Evolutionary conservation across 208 protist genomes (phyloP).

Genomic region (Leptomonas pyrrhocoris): DNA sequence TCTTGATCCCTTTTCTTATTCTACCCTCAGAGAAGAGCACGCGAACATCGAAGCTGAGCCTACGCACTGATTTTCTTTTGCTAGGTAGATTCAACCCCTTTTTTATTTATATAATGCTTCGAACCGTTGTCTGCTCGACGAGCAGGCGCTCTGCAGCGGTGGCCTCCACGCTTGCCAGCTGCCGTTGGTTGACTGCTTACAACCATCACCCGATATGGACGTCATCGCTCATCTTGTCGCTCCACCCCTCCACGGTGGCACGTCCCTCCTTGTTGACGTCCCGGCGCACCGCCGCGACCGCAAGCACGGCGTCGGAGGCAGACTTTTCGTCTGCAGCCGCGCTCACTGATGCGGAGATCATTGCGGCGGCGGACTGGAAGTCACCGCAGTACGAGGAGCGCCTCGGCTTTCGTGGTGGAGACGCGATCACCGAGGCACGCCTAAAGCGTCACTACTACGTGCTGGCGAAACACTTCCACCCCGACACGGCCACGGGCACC

Average conservation of each 20-base stretch:
- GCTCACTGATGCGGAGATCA: conserved; percentile 35
- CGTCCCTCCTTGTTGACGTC: neutral
- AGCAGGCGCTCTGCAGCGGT: neutral
- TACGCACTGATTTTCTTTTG: neutral
- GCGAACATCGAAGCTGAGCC: too few relatives aligned
- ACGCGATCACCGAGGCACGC: conserved; percentile 39
- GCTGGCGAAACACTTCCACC: conserved; percentile 81
- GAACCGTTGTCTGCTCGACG: neutral
- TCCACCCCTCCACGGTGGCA: too few relatives aligned
- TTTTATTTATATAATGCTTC: neutral
- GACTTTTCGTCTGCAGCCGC: neutral
- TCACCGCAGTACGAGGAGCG: conserved; percentile 54
- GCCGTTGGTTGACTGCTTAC: too few relatives aligned
- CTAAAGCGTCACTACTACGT: conserved; percentile 69
- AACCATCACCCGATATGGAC: too few relatives aligned
- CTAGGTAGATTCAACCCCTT: too few relatives aligned
- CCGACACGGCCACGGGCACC: conserved; percentile 40
- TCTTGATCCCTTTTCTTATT: too few relatives aligned
- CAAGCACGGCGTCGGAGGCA: neutral
- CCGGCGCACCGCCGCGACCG: conserved; percentile 3
- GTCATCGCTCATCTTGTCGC: too few relatives aligned
- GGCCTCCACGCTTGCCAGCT: neutral
- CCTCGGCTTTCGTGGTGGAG: conserved; percentile 59
- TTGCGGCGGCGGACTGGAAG: conserved; percentile 45
- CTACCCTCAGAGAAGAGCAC: too few relatives aligned